phyloP scores from a whole-genome alignment of 495 filamentous ascomycete species.

The Platismatia glauca region DNA sequence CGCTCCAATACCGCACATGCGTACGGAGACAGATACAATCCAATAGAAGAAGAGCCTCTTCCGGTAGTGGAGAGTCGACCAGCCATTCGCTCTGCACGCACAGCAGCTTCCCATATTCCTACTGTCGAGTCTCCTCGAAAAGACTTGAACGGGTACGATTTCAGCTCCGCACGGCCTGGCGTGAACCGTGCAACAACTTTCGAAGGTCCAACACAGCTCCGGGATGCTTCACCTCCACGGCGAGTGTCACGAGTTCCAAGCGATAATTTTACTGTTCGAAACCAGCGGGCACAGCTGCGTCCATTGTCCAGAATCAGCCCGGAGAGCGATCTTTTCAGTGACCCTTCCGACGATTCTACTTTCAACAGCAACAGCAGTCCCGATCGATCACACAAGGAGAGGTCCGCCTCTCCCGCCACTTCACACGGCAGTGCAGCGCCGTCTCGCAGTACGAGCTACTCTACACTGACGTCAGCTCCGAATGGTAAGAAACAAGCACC shows the following conservation, averaged over 20 bases:
- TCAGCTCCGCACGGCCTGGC: conserved; percentile 34
- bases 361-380: conserved; percentile 49
- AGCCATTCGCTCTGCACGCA: conserved; percentile 50
- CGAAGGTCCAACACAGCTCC: conserved; percentile 47
- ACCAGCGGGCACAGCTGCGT: conserved; percentile 37
- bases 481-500: conserved; percentile 63
- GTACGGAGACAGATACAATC: conserved; percentile 48
- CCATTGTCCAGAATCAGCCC: conserved; percentile 31
- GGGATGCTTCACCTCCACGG: conserved; percentile 40
- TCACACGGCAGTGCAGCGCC: conserved; percentile 48
- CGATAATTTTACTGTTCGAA: conserved; percentile 41
- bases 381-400: conserved; percentile 43
- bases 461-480: conserved; percentile 33
- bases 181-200: conserved; percentile 43
- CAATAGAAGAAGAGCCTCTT: conserved; percentile 48
- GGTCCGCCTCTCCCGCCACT: conserved; percentile 53
- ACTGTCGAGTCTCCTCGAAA: conserved; percentile 28
- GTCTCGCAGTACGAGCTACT: conserved; percentile 47
- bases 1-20: conserved; percentile 56
- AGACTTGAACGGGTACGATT: conserved; percentile 28
- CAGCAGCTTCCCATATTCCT: conserved; percentile 28
- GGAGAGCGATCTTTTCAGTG: conserved; percentile 52
- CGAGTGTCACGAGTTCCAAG: conserved; percentile 49
- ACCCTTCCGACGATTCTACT: conserved; percentile 54
- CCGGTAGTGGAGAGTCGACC: conserved; percentile 42